Percentiles rank a stretch among this genome's conserved stretches.
These are phyloP conservation scores for Trichoderma sp. DNA, from an alignment of 2,329 filamentous ascomycete species.

Conservation along the genomic window DNA sequence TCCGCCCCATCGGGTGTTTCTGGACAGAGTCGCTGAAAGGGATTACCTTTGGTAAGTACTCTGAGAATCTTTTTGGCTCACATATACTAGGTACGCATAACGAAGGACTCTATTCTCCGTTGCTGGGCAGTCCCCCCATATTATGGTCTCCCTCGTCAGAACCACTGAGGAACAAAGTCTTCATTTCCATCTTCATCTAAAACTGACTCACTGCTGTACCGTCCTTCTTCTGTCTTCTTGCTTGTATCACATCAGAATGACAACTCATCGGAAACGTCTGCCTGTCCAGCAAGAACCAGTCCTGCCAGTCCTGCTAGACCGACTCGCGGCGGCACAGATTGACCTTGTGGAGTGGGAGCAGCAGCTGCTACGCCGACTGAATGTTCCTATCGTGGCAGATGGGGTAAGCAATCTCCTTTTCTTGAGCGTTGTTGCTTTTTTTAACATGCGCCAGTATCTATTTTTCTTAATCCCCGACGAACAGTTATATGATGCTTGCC, in stretches of 20 bases:
- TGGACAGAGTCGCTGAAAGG: no score
- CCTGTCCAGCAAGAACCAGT: no score
- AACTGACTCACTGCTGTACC: neutral
- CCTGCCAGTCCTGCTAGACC: neutral
- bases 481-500: neutral
- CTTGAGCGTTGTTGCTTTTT: neutral
- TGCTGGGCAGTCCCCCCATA: neutral
- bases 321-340: neutral
- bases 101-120: no score
- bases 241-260: neutral
- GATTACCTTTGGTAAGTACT: no score
- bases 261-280: no score
- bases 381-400: neutral
- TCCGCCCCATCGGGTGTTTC: no score
- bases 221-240: neutral
- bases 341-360: neutral
- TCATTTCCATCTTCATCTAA: neutral
- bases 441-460: neutral
- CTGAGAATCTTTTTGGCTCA: no score
- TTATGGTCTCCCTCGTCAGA: neutral
- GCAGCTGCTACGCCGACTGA: neutral
- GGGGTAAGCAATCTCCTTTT: neutral
- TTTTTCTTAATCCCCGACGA: neutral
- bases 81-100: no score
- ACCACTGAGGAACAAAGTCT: neutral